Percentiles rank a stretch among this genome's conserved stretches.
These are phyloP conservation scores for Metroxylon sagu DNA, from an alignment of 176 grass and related monocot genomes.

Conservation along the genomic window DNA sequence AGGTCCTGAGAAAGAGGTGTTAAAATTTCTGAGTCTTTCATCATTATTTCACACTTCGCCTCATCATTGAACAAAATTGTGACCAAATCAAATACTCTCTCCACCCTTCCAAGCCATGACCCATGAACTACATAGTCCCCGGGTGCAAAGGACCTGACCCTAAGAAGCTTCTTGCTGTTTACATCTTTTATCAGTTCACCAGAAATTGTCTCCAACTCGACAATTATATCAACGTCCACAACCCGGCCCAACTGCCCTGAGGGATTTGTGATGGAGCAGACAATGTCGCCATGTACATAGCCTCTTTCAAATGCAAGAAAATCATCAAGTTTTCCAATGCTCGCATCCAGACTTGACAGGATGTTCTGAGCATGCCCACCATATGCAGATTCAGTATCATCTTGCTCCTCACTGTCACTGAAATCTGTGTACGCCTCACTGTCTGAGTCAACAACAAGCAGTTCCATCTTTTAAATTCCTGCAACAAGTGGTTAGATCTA, in stretches of 20 bases:
- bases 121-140: slow-evolving; percentile 79
- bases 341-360: slow-evolving; percentile 73
- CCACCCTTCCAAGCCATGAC: slow-evolving; percentile 81
- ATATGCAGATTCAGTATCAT: slow-evolving; percentile 54
- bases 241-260: slow-evolving; percentile 71
- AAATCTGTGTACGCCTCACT: slow-evolving; percentile 50
- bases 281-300: slow-evolving; percentile 77
- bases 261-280: slow-evolving; percentile 53
- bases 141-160: slow-evolving; percentile 65
- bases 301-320: slow-evolving; percentile 80
- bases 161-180: slow-evolving; percentile 73
- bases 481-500: background rate
- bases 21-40: slow-evolving; percentile 61
- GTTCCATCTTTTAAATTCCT: slow-evolving; percentile 43
- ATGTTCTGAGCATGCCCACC: slow-evolving; percentile 52
- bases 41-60: slow-evolving; percentile 65
- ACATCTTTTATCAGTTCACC: slow-evolving; percentile 62
- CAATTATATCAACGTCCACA: slow-evolving; percentile 57
- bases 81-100: slow-evolving; percentile 64
- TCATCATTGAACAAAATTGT: slow-evolving; percentile 66
- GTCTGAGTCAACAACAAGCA: slow-evolving; percentile 57
- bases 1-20: slow-evolving; percentile 42
- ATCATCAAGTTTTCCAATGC: slow-evolving; percentile 79
- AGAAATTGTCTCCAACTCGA: slow-evolving; percentile 70
- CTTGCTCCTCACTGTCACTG: slow-evolving; percentile 84